phyloP scores from a whole-genome alignment of 345 rosid species.

The Limnanthes douglasii region DNA sequence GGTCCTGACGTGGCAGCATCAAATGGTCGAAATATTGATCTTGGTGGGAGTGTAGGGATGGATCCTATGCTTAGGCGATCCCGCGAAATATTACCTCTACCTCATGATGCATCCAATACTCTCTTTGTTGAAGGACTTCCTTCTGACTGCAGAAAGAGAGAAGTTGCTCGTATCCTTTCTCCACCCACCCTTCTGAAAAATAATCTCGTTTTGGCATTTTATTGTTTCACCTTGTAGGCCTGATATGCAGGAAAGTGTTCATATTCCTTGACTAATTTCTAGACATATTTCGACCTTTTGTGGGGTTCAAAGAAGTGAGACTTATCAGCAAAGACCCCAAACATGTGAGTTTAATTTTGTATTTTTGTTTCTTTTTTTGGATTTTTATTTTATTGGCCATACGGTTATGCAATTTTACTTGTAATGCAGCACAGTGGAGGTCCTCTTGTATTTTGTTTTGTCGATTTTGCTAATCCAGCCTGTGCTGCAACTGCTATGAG shows the following conservation, averaged over 20 bases:
- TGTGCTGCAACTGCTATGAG: slow-evolving; percentile 89
- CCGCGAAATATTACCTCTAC: slow-evolving; percentile 33
- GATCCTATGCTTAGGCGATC: slow-evolving; percentile 27
- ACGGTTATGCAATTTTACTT: too few relatives aligned
- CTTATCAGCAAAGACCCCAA: slow-evolving; percentile 64
- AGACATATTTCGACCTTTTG: slow-evolving; percentile 86
- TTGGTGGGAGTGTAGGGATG: slow-evolving; percentile 12
- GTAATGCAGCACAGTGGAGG: slow-evolving; percentile 70
- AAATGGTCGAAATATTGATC: slow-evolving; percentile 32
- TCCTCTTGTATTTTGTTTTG: slow-evolving; percentile 76
- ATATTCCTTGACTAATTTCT: slow-evolving; percentile 17
- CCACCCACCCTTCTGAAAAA: not conserved
- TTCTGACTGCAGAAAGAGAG: slow-evolving; percentile 53
- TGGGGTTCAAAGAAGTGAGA: slow-evolving; percentile 75
- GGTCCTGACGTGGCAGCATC: slow-evolving; percentile 26
- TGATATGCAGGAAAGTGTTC: slow-evolving; percentile 2
- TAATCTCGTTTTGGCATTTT: not conserved
- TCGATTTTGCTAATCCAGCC: slow-evolving; percentile 67
- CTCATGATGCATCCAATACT: slow-evolving; percentile 69
- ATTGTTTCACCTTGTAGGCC: not conserved
- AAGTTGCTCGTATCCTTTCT: slow-evolving; percentile 82
- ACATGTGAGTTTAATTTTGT: slow-evolving; percentile 40
- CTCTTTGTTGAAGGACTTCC: slow-evolving; percentile 82
- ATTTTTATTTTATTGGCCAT: not conserved
- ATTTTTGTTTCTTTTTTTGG: too few relatives aligned